Base-by-base conservation (phyloP, 495 filamentous ascomycete species). In the Cryomyces antarcticus region DNA sequence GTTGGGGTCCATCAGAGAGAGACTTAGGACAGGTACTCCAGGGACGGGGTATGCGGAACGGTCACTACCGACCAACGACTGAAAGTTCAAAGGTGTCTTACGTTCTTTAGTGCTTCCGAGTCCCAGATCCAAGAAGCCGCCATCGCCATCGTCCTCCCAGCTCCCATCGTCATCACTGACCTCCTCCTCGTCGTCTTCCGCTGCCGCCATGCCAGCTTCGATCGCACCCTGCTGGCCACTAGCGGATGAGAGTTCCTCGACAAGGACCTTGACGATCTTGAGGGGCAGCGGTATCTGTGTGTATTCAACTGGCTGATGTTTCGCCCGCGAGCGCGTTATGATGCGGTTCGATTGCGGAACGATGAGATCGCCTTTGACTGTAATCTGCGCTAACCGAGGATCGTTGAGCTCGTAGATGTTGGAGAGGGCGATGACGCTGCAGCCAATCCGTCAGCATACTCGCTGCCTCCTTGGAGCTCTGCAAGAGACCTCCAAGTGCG, bases 221-320 rank as follows among this genome's bases (percentile, higher is more conserved):
- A 57, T 31, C 6, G 47, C 30, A 28, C 46, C 46, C 6, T 46
- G 39, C 6, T 30, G 40, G 30, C 55, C 56, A 27, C 47, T 45
- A 11, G 79, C 77, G 4, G 79, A 77, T 17, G 65, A 65, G 28
- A 97, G 71, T 59, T 97, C 89, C 55, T 93, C 80, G 40, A 95
- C 75, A 0, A 97, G 71, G 6, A 97, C 80, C 64, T 97, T 97
- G 60, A 94, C 62, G 54, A 97, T 94, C 63, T 97, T 97, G 53
- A 97, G 65, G 3, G 82, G 75, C 0, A 85, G 85, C 0, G 85
- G 68, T 38, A 96, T 77, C 45, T 78, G 75, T n/a, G 88, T 93
- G 64, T 75, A 96, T 52, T 73, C 77, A 51, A 93, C 86, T 2
- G 89, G 89, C 52, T 85, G 3, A 6, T 33, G 35, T 56, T 80